Evolutionary conservation across 495 filamentous ascomycete species (phyloP).

Genomic region (Baudoinia panamericana): DNA sequence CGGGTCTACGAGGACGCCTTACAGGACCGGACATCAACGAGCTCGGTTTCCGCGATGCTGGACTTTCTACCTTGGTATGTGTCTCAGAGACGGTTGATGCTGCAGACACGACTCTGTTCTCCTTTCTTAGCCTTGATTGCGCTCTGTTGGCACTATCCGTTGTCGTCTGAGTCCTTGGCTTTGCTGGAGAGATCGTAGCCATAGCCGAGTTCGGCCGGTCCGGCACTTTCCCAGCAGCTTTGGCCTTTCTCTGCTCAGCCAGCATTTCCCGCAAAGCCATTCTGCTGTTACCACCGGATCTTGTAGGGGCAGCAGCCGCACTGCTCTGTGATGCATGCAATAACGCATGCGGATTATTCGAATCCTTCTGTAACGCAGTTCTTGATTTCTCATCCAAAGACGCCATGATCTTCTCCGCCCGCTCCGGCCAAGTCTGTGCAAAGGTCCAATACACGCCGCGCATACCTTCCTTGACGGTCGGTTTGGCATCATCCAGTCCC

Average conservation of each 20-base stretch:
- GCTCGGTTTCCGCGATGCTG: constrained; percentile 18
- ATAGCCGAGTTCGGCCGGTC: constrained; percentile 65
- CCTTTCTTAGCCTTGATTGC: constrained; percentile 18
- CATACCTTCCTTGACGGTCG: constrained; percentile 70
- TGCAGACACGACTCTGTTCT: constrained; percentile 19
- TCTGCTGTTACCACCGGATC: constrained; percentile 37
- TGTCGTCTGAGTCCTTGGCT: constrained; percentile 30
- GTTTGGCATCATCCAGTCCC: constrained; percentile 74
- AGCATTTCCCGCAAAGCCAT: constrained; percentile 63
- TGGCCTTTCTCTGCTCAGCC: constrained; percentile 65
- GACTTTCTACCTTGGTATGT: constrained; percentile 19
- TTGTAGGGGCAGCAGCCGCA: constrained; percentile 36
- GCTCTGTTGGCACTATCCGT: neutral
- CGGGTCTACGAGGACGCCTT: constrained; percentile 41
- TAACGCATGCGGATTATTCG: constrained; percentile 59
- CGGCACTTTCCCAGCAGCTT: constrained; percentile 44
- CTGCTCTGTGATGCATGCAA: constrained; percentile 28
- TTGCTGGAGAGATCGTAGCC: constrained; percentile 45
- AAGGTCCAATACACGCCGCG: constrained; percentile 77
- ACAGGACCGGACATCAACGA: constrained; percentile 48
- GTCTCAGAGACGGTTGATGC: constrained; percentile 23
- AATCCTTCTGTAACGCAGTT: constrained; percentile 60
- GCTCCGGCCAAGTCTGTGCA: constrained; percentile 58
- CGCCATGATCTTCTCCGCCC: constrained; percentile 61
- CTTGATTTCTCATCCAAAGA: constrained; percentile 61